Evolutionary conservation across 176 grass and related monocot genomes (phyloP).

Genomic region (Phoenix dactylifera): DNA sequence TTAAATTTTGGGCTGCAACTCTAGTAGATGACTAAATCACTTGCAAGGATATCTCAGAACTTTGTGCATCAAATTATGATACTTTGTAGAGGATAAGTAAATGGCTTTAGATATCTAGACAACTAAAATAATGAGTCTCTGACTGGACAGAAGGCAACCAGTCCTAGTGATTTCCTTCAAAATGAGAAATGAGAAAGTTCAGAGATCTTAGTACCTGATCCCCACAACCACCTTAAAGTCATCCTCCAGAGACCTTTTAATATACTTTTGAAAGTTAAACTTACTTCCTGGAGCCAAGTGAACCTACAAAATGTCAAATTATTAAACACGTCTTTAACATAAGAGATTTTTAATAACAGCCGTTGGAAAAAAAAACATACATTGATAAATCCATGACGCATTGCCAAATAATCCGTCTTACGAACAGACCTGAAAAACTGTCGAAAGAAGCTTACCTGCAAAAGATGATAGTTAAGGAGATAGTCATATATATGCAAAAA

Average conservation of each 20-base stretch:
- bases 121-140: too few species aligned
- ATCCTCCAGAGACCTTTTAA: slow-evolving; percentile 12
- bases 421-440: slow-evolving; percentile 15
- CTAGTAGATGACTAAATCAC: too few species aligned
- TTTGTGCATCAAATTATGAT: too few species aligned
- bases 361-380: background rate
- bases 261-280: slow-evolving; percentile 20
- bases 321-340: background rate
- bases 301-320: slow-evolving; percentile 1
- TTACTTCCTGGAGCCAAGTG: slow-evolving; percentile 15
- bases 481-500: background rate
- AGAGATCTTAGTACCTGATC: slow-evolving; percentile 9
- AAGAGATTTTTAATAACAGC: background rate
- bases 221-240: slow-evolving; percentile 16
- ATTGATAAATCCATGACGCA: slow-evolving; percentile 21
- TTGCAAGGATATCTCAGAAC: too few species aligned
- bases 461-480: background rate
- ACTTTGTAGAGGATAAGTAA: too few species aligned
- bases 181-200: background rate
- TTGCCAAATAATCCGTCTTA: slow-evolving; percentile 19
- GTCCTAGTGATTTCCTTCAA: background rate
- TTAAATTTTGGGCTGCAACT: too few species aligned
- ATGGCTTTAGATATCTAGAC: too few species aligned
- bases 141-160: background rate
- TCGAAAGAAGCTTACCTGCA: slow-evolving; percentile 13